Evolutionary conservation across 225 moss, liverwort and hornwort species (phyloP).

Genomic region (Marchantia polymorpha): DNA sequence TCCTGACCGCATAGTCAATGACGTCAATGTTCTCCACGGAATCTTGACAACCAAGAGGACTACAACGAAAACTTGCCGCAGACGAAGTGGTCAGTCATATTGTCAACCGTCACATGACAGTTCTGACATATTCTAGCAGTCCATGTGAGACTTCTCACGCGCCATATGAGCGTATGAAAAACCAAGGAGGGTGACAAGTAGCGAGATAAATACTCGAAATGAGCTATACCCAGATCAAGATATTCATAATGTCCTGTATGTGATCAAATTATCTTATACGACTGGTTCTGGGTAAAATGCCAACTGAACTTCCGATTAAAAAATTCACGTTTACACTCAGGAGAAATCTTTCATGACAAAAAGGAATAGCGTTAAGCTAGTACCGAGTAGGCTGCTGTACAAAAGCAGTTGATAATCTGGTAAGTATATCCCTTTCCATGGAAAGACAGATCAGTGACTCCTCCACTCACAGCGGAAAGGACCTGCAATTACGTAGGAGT

Average conservation of each 20-base stretch:
- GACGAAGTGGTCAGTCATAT: not conserved
- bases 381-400: slow-evolving; percentile 94
- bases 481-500: slow-evolving; percentile 47
- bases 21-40: not conserved
- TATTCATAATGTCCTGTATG: not conserved
- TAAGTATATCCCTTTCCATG: slow-evolving; percentile 79
- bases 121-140: not conserved
- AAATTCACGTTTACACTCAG: not conserved
- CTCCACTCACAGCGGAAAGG: slow-evolving; percentile 89
- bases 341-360: not conserved
- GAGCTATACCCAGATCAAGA: not conserved
- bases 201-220: not conserved
- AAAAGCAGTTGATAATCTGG: slow-evolving; percentile 96
- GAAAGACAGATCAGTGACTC: slow-evolving; percentile 88
- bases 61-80: not conserved
- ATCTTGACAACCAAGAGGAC: not conserved
- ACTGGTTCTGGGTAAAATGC: not conserved
- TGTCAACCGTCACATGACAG: too few relatives aligned
- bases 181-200: not conserved
- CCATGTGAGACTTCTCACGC: not conserved
- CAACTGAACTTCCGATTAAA: not conserved
- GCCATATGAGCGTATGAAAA: not conserved
- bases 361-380: slow-evolving; percentile 13
- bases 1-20: not conserved
- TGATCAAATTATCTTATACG: not conserved